Evolutionary conservation across 768 basidiomycete species (phyloP), one percentile per base, ranked within the genome.

Genomic region (Arthromyces matolae): DNA sequence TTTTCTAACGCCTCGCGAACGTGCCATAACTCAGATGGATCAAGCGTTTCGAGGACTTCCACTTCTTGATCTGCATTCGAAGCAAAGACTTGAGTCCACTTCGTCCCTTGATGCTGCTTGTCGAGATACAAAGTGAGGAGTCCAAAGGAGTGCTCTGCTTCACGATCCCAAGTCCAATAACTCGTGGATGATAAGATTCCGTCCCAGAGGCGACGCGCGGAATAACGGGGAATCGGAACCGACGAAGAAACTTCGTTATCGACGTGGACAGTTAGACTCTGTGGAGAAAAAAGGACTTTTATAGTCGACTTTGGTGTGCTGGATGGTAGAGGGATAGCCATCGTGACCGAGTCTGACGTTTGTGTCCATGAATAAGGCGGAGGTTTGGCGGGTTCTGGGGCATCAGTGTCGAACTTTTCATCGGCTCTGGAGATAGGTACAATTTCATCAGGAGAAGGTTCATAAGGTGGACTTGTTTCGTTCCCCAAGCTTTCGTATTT

Each of bases 351-450:
- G 61, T 93, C 91, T 1, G 80, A 64, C 4, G 86, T 83, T 60
- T 99, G 95, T 0, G 83, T 89, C 95, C 95, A 99, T 1, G 91
- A 90, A 65, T 93, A 97, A 0, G 93, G 87, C 22, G 81, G 80
- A 3, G 86, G 88, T 53, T 75, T 83, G 8, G 65, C 61, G 1
- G 69, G 69, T 20, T 60, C 59, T 16, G 65, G 60, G 5, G 57
- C 47, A 33, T 60, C 54, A 4, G 61, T 54, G 51, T 84, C 80
- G 36, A 85, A 62, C 50, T 70, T 73, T 63, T 86, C 86, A 50
- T 71, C 74, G 6, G 68, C 60, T 39, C 81, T 78, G 14, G 90
- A 86, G 39, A 89, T 81, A 4, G 86, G 80, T 0, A 76, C 82
- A 2, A 84, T 65, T 56, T 91, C 89, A 35, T 85, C 83, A 0